Base-by-base conservation (phyloP, 163 green algal species). In the Scenedesmus sp. region DNA sequence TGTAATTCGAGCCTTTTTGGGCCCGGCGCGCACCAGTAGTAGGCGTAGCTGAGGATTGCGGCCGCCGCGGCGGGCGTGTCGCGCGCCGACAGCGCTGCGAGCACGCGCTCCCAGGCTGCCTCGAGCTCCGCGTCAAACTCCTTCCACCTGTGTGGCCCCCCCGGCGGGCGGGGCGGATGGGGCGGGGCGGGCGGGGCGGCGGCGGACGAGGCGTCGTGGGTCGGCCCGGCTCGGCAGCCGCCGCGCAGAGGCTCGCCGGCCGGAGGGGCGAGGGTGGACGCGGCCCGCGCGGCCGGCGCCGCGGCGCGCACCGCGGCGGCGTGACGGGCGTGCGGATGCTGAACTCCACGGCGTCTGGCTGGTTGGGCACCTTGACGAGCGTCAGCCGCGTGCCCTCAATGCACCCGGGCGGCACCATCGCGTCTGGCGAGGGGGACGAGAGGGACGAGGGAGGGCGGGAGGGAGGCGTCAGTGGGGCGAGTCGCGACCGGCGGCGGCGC, bases 311-410 rank as follows among this genome's bases (percentile, higher is more conserved):
- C 26, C 94, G 86, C 14, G 87, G 71, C 20, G 94, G 94, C 5
- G 93, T 98, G 36, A 97, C 93, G 33, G 94, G 94, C 7, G 94
- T 98, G 57, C 93, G 87, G 75, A 98, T 98, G 81, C 78, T 91
- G 83, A 98, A 96, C 83, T 98, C 93, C 66, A 91, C 95, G 0
- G 82, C 87, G 73, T 96, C 88, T 24, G 89, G 88, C 86, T 95
- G 85, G 44, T 85, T 70, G 7, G 57, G 82, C 34, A 92, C 80
- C 50, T 89, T 90, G 26, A 93, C 90, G 26, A 97, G 71, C 26
- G 92, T 97, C 44, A 98, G 87, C 14, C 93, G 82, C 2, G 94
- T 97, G 82, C 94, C 93, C 86, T 97, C 93, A 76, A 83, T 24
- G 57, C 48, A 66, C 14, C 36, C 26, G 33, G 36, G 34, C 5